Evolutionary conservation across 306 rosid species (phyloP), one percentile per base, ranked within the genome.

Genomic region (Malus fusca): DNA sequence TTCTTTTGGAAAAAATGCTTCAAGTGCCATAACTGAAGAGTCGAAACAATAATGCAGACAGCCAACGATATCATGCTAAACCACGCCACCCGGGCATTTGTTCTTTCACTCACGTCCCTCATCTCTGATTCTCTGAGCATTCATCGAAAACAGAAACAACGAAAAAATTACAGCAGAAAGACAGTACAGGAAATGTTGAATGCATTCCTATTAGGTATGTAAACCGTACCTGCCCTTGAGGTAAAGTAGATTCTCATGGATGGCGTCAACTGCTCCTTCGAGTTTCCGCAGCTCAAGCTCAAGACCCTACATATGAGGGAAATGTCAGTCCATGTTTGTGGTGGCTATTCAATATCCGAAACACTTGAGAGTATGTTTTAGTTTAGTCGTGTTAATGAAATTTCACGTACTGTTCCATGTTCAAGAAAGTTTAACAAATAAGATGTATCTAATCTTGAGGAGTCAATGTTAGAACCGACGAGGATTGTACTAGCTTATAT

Each of bases 221-320:
- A 53, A 69, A 73, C 33, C 71, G 75, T 84, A 94, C 98, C 93
- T 89, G 86, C 79, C 77, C 93, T 87, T 95, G 44, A 95, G 93
- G 73, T 88, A 85, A 71, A 92, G 85, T 84, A 95, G 86, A 82
- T 95, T 95, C 84, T 95, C 97, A 79, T 95, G 98, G 82, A 95
- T 92, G 73, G 97, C 92, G 79, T 95, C 97, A 62, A 92, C 98
- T 5, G 97, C 91, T 80, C 97, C 98, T 88, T 95, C 98, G 28
- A 95, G 96, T 84, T 95, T 95, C 82, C 88, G 85, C 75, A 95
- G 83, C 88, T 95, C 98, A 52, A 95, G 97, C 82, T 95, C 98
- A 13, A 95, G 87, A 42, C 98, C 98, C 98, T 95, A 11, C n/a
- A 35, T 25, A 15, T 64, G 26, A 12, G 62, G 67, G 59, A 61